A percentile compares a stretch with the other conserved stretches of the same genome.
phyloP scores from a whole-genome alignment of 176 grass and related monocot genomes.

The Elymus sibiricus region DNA sequence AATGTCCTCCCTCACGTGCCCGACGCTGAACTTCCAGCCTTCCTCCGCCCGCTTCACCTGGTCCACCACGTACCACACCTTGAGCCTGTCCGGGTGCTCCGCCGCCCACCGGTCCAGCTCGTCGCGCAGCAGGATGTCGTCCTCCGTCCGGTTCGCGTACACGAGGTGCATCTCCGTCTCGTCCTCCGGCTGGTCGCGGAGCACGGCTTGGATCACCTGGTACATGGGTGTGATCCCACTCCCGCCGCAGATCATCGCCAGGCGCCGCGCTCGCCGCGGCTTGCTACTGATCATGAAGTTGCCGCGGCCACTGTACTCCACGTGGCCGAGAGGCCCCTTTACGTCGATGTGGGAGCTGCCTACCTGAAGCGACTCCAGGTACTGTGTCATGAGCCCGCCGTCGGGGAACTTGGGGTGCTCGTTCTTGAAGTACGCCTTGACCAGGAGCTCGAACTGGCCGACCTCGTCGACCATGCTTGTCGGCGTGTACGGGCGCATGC shows the following conservation, averaged over 20 bases:
- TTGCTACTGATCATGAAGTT: slow-evolving; percentile 70
- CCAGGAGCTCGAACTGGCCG: slow-evolving; percentile 80
- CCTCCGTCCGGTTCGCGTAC: slow-evolving; percentile 82
- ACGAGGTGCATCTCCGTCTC: slow-evolving; percentile 83
- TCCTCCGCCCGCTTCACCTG: slow-evolving; percentile 61
- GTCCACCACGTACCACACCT: slow-evolving; percentile 93
- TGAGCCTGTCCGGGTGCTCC: slow-evolving; percentile 55
- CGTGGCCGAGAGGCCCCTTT: slow-evolving; percentile 80
- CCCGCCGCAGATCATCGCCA: slow-evolving; percentile 79
- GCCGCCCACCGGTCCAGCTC: slow-evolving; percentile 77
- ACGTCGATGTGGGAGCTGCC: slow-evolving; percentile 53
- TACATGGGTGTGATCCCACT: slow-evolving; percentile 96
- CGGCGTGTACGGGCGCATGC: slow-evolving; percentile 85
- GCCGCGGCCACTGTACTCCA: slow-evolving; percentile 79
- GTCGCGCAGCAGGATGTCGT: slow-evolving; percentile 76
- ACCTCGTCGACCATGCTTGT: slow-evolving; percentile 70
- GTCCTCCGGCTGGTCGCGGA: slow-evolving; percentile 76
- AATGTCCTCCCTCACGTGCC: slow-evolving; percentile 60
- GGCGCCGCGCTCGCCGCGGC: slow-evolving; percentile 43
- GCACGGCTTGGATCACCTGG: slow-evolving; percentile 85
- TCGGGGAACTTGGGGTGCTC: slow-evolving; percentile 82
- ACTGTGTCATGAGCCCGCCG: slow-evolving; percentile 89
- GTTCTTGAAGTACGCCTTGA: slow-evolving; percentile 92
- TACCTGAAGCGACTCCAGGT: slow-evolving; percentile 53
- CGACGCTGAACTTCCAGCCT: slow-evolving; percentile 80